Percentiles rank a stretch among this genome's conserved stretches.
These are phyloP conservation scores for Colletotrichum sp. DNA, from an alignment of 2,329 filamentous ascomycete genomes.

Conservation along the genomic window DNA sequence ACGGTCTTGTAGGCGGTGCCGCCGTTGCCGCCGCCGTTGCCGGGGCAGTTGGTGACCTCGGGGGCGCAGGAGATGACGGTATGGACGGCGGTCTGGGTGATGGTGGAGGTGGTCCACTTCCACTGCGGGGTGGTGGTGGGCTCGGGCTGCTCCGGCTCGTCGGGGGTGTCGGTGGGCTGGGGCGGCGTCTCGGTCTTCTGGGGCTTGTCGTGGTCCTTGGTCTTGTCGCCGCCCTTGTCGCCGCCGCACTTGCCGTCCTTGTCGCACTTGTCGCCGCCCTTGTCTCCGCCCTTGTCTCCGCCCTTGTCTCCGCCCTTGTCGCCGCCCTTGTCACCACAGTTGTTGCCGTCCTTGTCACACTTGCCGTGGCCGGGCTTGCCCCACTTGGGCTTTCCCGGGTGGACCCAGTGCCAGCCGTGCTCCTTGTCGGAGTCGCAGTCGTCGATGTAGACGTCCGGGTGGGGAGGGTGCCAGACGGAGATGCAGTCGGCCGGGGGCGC, in stretches of 20 bases:
- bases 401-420: slow-evolving; percentile 40
- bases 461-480: slow-evolving; percentile 41
- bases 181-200: background rate
- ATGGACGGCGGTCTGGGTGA: slow-evolving; percentile 40
- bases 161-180: background rate
- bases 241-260: background rate
- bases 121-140: slow-evolving; percentile 27
- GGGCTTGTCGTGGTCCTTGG: background rate
- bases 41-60: slow-evolving; percentile 41
- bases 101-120: slow-evolving; percentile 46
- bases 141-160: slow-evolving; percentile 3
- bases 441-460: slow-evolving; percentile 39
- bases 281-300: background rate
- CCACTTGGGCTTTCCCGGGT: slow-evolving; percentile 29
- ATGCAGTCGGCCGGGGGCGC: slow-evolving; percentile 29
- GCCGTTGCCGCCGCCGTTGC: slow-evolving; percentile 24
- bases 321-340: background rate
- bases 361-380: slow-evolving; percentile 7
- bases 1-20: slow-evolving; percentile 40
- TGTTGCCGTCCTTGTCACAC: slow-evolving; percentile 1
- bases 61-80: slow-evolving; percentile 45
- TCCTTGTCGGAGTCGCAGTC: slow-evolving; percentile 35
- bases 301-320: background rate
- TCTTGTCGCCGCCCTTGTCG: background rate
- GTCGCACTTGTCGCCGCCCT: background rate